Base-by-base conservation (phyloP, 1,284 basidiomycete genomes). In the Spongiforma sp. region DNA sequence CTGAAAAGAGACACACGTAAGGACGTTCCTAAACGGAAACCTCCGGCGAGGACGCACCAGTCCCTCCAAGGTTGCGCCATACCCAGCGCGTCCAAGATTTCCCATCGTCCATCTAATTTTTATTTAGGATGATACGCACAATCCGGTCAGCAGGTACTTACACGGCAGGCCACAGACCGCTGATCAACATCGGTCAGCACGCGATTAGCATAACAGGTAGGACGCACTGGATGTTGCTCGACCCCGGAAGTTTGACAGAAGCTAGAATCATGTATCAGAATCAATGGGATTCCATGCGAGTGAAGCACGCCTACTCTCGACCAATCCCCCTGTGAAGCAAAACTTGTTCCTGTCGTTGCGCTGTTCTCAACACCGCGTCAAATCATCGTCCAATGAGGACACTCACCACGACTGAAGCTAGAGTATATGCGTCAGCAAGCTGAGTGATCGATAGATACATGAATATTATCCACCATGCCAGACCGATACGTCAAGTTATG, bases 241-340 rank as follows among this genome's bases (percentile, higher is more conserved):
- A 85, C 73, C 92, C 92, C 78, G 87, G 86, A 1, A 91, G 77
- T 39, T 77, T 81, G 26, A 85, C 83, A 39, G 80, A 80, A 5
- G 89, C 89, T 85, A 52, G 21, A n/a, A 46, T 62, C n/a, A 43
- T 41, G 48, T 68, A 41, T 67, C 64, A 55, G 4, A 36, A 8
- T 2, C n/a, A n/a, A n/a, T n/a, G n/a, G 21, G 26, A 52, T 4
- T 48, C 34, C 2, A 41, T 9, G 24, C 68, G 43, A 69, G 43
- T 81, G 81, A 2, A 81, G 81, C 3, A 57, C 69, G 60, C 84
- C 77, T 32, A 93, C 85, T 83, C 74, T 89, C 85, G 54, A 91
- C 80, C 63, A 90, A 78, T 26, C 90, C 90, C 7, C 91, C 91
- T 0, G 89, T 93, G 76, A 95, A 96, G 76, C 93, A 95, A 72